Evolutionary conservation across 2,329 filamentous ascomycete species (phyloP).

Genomic region (Lojkania enalia): DNA sequence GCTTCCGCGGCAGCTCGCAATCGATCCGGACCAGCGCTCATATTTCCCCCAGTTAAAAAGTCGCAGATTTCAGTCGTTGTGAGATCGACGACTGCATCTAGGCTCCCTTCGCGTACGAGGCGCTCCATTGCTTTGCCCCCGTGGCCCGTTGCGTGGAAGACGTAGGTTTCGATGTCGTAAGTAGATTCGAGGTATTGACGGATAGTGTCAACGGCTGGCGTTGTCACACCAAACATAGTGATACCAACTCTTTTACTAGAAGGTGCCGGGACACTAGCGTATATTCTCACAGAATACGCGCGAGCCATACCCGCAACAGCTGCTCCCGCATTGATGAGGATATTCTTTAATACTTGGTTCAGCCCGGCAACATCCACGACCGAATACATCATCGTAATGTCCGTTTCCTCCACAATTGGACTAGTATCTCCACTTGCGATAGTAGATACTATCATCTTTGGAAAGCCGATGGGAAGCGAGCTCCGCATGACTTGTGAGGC

Average conservation of each 20-base stretch:
- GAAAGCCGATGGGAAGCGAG: conserved; percentile 65
- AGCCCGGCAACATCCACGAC: conserved; percentile 71
- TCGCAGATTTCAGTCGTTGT: conserved; percentile 73
- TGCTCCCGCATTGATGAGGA: conserved; percentile 66
- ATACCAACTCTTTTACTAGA: conserved; percentile 60
- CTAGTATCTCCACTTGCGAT: conserved; percentile 68
- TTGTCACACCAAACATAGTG: conserved; percentile 77
- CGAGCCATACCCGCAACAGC: conserved; percentile 63
- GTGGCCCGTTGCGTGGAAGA: conserved; percentile 72
- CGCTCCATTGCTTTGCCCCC: conserved; percentile 72
- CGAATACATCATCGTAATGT: conserved; percentile 71
- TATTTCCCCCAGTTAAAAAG: conserved; percentile 63
- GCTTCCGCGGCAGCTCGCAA: conserved; percentile 60
- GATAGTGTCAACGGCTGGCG: conserved; percentile 63
- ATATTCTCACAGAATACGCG: conserved; percentile 42
- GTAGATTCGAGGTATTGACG: conserved; percentile 50
- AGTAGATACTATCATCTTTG: conserved; percentile 71
- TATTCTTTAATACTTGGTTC: conserved; percentile 61
- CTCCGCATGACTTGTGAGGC: conserved; percentile 64
- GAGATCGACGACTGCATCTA: conserved; percentile 70
- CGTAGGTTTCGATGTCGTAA: conserved; percentile 58
- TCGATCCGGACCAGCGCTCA: conserved; percentile 61
- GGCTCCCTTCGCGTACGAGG: conserved; percentile 58
- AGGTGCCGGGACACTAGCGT: not conserved
- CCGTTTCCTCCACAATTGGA: conserved; percentile 67